phyloP scores from a whole-genome alignment of 2,329 filamentous ascomycete species.

The Xylaria digitata region DNA sequence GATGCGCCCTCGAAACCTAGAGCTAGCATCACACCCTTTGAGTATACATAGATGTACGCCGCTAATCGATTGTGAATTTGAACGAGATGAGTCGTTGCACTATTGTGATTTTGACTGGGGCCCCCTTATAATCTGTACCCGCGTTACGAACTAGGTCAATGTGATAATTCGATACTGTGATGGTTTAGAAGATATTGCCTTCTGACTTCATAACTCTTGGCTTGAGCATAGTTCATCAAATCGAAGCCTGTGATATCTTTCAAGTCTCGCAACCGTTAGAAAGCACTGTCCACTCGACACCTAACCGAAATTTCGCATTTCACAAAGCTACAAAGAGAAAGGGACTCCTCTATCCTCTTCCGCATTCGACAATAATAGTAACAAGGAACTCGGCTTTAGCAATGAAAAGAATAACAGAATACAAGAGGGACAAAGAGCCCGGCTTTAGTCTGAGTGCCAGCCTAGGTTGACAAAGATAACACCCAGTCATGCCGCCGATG shows the following conservation, averaged over 20 bases:
- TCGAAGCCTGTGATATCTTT: neutral
- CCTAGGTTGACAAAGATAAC: neutral
- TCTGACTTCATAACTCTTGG: neutral
- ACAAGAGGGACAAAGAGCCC: neutral
- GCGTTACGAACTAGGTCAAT: neutral
- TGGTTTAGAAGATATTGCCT: neutral
- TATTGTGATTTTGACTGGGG: neutral
- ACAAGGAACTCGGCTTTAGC: neutral
- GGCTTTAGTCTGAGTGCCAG: neutral
- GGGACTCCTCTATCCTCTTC: neutral
- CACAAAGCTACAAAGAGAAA: slow-evolving; percentile 2
- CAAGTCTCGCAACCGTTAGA: no score
- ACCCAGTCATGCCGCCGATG: no score
- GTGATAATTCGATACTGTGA: neutral
- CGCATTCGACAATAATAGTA: neutral
- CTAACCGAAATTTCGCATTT: neutral
- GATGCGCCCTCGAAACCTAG: slow-evolving; percentile 6
- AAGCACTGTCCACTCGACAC: neutral
- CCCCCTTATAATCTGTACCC: neutral
- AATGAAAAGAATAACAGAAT: neutral
- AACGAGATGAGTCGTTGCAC: no score
- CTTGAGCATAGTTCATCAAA: neutral
- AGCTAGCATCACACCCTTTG: neutral
- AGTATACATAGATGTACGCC: neutral
- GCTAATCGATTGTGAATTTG: neutral